Evolutionary conservation across 371 early-diverging fungal species (phyloP).

Genomic region (Mucor piriformis): DNA sequence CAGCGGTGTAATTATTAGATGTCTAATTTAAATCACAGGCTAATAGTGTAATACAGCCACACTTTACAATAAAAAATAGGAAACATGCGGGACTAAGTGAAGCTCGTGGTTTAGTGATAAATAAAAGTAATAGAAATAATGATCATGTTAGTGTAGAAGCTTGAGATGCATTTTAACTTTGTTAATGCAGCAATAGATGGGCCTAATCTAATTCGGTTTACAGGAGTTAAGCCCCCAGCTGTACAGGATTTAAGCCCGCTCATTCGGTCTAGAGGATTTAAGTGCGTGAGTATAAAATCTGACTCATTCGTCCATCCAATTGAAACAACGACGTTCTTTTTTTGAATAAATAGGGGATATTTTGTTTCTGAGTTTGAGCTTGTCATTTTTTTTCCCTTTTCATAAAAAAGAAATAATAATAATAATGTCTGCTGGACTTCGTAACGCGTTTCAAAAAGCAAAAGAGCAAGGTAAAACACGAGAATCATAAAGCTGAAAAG

Average conservation of each 20-base stretch:
- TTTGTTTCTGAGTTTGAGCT: not conserved
- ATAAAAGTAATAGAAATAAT: no score
- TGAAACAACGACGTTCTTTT: conserved; percentile 1
- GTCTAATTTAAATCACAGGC: no score
- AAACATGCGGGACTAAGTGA: no score
- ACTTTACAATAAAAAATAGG: no score
- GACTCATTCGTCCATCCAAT: conserved; percentile 17
- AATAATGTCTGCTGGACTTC: conserved; percentile 49
- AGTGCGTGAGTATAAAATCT: conserved; percentile 9
- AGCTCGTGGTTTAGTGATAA: no score
- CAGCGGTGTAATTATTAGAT: no score
- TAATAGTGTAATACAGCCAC: no score
- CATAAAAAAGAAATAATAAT: not conserved
- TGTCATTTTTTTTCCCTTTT: not conserved
- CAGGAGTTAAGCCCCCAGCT: not conserved
- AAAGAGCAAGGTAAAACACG: conserved; percentile 52
- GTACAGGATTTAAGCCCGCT: conserved; percentile 6
- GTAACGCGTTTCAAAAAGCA: conserved; percentile 43
- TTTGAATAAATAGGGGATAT: conserved; percentile 12
- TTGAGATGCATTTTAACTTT: no score
- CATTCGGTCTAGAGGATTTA: conserved; percentile 17
- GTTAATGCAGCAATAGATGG: no score
- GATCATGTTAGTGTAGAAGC: no score
- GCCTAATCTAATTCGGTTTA: not conserved
- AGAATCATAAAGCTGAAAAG: no score